Evolutionary conservation across 768 basidiomycete species (phyloP), one percentile per base, ranked within the genome.

Genomic region (Psilocybe sp.): DNA sequence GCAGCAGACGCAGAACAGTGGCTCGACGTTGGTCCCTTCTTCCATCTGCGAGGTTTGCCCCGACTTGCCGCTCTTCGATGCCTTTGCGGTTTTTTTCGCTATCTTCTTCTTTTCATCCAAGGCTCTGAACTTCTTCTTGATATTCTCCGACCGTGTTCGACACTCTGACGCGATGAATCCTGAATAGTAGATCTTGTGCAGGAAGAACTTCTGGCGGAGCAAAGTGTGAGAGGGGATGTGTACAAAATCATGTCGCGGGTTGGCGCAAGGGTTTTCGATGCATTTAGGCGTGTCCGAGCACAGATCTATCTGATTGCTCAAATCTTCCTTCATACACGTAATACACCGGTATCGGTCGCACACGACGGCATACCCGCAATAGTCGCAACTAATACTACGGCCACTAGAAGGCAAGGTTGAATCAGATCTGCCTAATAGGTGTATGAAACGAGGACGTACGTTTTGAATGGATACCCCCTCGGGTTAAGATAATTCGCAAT

Each of bases 311-410:
- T 47, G 42, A 10, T 48, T 28, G 28, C n/a, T 33, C 2, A 47
- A 32, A 14, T 46, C 50, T 34, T 51, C 50, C 18, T 46, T 33
- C 16, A 51, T 36, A 12, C 50, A 51, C 5, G 50, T 51, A 40
- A 51, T 51, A 14, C 50, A 51, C 31, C 34, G 6, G 33, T 41
- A 46, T 16, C 44, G 44, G n/a, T 33, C 46, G 19, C 46, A 51
- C 2, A 40, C 13, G 38, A 51, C 40, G 3, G 13, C 32, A 16
- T 40, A 19, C 15, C 37, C 15, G 31, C 50, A 51, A 12, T 32
- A 23, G 16, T 51, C 23, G 20, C 50, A 51, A 20, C n/a, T 41
- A 15, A 41, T 23, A 3, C 34, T 9, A 11, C 44, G 38, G 16
- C 28, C 20, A 32, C 5, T n/a, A 35, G 36, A 19, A n/a, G 18